Base-by-base conservation (phyloP, 2,329 filamentous ascomycete genomes). In the Fusarium sp. region DNA sequence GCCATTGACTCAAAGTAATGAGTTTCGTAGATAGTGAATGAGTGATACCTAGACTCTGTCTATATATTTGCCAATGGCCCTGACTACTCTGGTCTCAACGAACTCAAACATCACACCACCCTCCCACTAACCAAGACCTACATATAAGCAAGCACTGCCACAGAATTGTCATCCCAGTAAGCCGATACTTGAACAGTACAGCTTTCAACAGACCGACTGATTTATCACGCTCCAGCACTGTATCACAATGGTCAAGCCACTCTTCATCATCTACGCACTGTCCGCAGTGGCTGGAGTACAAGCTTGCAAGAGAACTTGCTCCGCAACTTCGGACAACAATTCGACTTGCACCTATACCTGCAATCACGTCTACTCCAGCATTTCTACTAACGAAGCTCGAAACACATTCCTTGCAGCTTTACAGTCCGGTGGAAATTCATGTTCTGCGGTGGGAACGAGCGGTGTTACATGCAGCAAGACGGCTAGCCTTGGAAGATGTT, bases 401-500 rank as follows among this genome's bases (percentile, higher is more conserved):
- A 46, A 62, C n/a, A 61, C 34, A 0, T 62, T 62, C 6, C 56
- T 62, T 7, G 59, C 27, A 0, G 59, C 56, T 16, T 24, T 62
- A 0, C 56, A 62, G 29, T n/a, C 29, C 0, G 56, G 34, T 0
- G 59, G 56, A 0, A 43, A 52, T 2, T 62, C 55, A 0, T 62
- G 59, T 11, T 61, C 56, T 14, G 59, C 34, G 2, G 20, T 20
- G 2, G 59, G 59, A 22, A 60, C 45, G 3, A 62, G 56, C 6
- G 55, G 55, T 2, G 38, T 62, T 1, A 34, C n/a, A 7, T 62
- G 56, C 16, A 62, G 22, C 16, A 62, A 62, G 38, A 52, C 55
- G 1, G 40, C 27, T 29, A 61, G 34, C 0, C 61, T 62, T 61
- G 59, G 55, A 20, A 62, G 59, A 7, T 62, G 59, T 29, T 62